Evolutionary conservation across 768 basidiomycete genomes (phyloP).

Genomic region (Tylopilus vinaceipallidus): DNA sequence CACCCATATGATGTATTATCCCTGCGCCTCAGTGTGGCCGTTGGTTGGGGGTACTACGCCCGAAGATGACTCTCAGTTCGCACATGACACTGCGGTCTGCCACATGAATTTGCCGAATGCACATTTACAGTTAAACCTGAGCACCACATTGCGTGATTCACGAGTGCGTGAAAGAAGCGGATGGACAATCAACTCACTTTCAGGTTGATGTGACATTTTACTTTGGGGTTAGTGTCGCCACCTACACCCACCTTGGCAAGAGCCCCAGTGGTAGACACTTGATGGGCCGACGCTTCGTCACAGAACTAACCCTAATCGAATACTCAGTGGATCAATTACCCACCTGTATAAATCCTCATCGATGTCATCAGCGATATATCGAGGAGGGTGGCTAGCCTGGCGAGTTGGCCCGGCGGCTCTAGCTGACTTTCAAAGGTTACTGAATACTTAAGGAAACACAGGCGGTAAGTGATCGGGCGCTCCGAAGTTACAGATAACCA

Average conservation of each 20-base stretch:
- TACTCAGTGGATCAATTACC: neutral
- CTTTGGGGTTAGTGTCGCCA: no score
- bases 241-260: no score
- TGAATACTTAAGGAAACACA: no score
- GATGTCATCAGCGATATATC: neutral
- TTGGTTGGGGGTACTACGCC: neutral
- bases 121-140: neutral
- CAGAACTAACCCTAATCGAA: neutral
- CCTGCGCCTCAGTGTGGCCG: conserved; percentile 2
- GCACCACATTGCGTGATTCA: neutral
- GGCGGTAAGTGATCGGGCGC: neutral
- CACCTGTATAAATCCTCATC: no score
- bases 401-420: neutral
- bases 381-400: conserved; percentile 14
- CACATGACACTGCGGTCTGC: conserved; percentile 1
- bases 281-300: neutral
- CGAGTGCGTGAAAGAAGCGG: neutral
- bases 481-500: neutral
- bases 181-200: no score
- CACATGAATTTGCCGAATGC: conserved; percentile 5
- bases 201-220: no score
- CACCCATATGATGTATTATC: conserved; percentile 18
- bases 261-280: neutral
- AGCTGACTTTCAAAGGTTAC: no score
- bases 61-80: neutral